Percentiles rank a stretch among this genome's conserved stretches.
These are phyloP conservation scores for Heliamphora pulchella DNA, from an alignment of 179 eudicot genomes.

Conservation along the genomic window DNA sequence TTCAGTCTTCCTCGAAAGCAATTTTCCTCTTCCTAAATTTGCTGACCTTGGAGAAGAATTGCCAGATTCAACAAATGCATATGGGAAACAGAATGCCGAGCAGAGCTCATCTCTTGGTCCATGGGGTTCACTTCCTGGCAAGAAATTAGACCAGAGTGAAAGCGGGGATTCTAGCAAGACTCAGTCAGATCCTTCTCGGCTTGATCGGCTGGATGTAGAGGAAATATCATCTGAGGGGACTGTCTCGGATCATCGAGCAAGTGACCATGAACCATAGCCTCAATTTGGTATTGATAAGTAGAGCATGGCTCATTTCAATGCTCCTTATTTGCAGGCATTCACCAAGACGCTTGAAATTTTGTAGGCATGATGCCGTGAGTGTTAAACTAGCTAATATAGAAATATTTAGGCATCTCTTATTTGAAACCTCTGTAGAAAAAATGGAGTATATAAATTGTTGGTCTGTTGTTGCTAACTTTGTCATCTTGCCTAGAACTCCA, in stretches of 20 bases:
- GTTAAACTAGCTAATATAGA: conserved; percentile 16
- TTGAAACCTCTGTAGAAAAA: conserved; percentile 14
- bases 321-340: conserved; percentile 2
- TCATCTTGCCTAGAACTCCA: background rate
- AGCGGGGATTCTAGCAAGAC: conserved; percentile 48
- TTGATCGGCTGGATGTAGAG: conserved; percentile 25
- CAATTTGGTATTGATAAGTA: conserved; percentile 6
- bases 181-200: conserved; percentile 30
- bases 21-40: conserved; percentile 15
- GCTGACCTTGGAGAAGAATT: conserved; percentile 12
- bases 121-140: background rate
- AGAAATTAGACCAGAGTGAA: conserved; percentile 18
- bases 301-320: background rate
- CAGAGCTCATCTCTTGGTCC: conserved; percentile 13
- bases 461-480: background rate
- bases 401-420: conserved; percentile 13
- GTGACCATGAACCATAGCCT: conserved; percentile 20
- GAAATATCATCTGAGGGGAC: conserved; percentile 59
- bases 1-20: conserved; percentile 9
- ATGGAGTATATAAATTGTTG: background rate
- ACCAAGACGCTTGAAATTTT: conserved; percentile 16
- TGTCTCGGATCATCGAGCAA: conserved; percentile 32
- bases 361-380: conserved; percentile 9
- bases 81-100: conserved; percentile 21
- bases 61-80: conserved; percentile 9